Base-by-base conservation (phyloP, 164 flowering plant species). In the Saururus chinensis region DNA sequence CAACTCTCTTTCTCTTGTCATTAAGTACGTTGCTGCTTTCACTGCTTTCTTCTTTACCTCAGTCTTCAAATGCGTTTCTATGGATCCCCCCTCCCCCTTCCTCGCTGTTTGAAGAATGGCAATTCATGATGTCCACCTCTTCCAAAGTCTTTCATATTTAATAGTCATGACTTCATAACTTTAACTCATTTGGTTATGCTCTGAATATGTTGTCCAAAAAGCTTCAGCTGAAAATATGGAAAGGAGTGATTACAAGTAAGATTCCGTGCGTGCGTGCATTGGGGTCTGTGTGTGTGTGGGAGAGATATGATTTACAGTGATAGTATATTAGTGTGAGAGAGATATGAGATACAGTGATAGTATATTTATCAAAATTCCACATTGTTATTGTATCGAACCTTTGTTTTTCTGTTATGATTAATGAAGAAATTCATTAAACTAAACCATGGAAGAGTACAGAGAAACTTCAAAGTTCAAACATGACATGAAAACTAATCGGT, bases 41-140 rank as follows among this genome's bases (percentile, higher is more conserved):
- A 20, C 40, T 62, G 58, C 35, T 30, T 62, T 52, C 57, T 62
- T 62, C 64, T 51, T 61, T 62, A 53, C 42, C 35, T 11, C 58
- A 17, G 25, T 55, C 16, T 45, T 17, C 17, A 45, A 17, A 45
- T 45, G 11, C 49, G 49, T 23, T 19, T 23, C 3, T 23, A 3
- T 53, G 19, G 10, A 12, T 51, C 19, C 24, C 19, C 6, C 48
- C 63, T 40, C 49, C 40, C 51, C 19, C 51, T 35, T 4, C 49
- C 21, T 17, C 16, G 4, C n/a, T 9, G 61, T 22, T 37, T 40
- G 40, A 10, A 19, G 56, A n/a, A 53, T 53, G 37, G 37, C 2
- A 2, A 2, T 30, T 30, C 37, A 30, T 30, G 37, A 30, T 30
- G 37, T 30, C 37, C 6, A 30, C 37, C 37, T 30, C 37, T 30